Evolutionary conservation across 192 early-diverging fungal species (phyloP), one percentile per base, ranked within the genome.

Genomic region (Chytriomyces sp.): DNA sequence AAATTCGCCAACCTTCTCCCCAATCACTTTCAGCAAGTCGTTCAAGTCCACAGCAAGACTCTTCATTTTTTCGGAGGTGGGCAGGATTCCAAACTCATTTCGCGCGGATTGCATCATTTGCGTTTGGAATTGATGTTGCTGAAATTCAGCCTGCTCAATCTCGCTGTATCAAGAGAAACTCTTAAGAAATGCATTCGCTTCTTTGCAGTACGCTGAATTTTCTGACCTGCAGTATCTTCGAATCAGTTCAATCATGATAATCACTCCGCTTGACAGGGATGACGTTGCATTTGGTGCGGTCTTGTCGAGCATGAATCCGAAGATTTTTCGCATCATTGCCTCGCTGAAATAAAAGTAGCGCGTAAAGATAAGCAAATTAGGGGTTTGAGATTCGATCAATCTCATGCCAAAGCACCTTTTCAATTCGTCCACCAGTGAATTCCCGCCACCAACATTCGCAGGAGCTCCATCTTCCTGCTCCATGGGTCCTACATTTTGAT

Each of bases 181-280:
- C 26, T 49, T n/a, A 65, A 50, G 35, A 16, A 7, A 57, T 77
- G 23, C 18, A 64, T 24, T 64, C 16, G 8, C 53, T 59, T 13
- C 13, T 20, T 64, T 11, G 13, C 0, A 64, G 4, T 13, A 1
- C 20, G 26, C 53, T 18, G 50, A 46, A 16, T 65, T 45, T 23
- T 1, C 28, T 0, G 79, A 93, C 92, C 91, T 92, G 91, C 96
- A 98, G 82, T 97, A 98, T 75, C 96, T 91, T 72, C 97, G 91
- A 82, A 99, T 97, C 18, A 99, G 86, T 86, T 99, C 97, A 73
- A 99, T 97, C 76, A 99, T 93, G 69, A 99, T 96, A 64, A 91
- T 94, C 45, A 97, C 94, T 77, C 95, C 96, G 81, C 96, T 98
- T 69, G 91, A 94, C 44, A 99, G 87, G 23, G 94, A 92, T 18